Percentiles rank a stretch among this genome's conserved stretches.
Evolutionary conservation across 352 stramenopile genomes (phyloP).

Genomic region (Phytophthora pini): DNA sequence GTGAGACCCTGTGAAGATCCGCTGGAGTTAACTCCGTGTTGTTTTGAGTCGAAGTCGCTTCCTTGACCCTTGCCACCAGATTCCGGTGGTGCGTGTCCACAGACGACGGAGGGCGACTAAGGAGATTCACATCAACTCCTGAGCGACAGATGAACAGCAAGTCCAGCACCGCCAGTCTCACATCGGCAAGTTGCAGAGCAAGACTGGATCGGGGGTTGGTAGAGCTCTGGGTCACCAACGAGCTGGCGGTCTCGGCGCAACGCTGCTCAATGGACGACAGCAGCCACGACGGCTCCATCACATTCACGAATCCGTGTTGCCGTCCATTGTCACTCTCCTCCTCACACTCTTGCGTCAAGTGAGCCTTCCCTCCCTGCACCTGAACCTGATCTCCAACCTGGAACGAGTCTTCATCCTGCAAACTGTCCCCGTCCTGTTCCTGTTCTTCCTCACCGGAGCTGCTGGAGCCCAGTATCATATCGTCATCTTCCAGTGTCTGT

Average conservation of each 20-base stretch:
- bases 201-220: constrained; percentile 21
- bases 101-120: constrained; percentile 50
- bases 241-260: constrained; percentile 46
- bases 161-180: constrained; percentile 67
- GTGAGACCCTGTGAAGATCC: constrained; percentile 44
- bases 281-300: constrained; percentile 80
- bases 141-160: constrained; percentile 71
- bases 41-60: constrained; percentile 9
- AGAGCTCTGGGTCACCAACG: constrained; percentile 30
- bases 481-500: not conserved
- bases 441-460: constrained; percentile 2
- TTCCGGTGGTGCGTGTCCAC: constrained; percentile 49
- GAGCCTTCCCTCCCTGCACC: not conserved
- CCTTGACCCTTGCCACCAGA: constrained; percentile 45
- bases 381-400: not conserved
- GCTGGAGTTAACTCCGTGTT: constrained; percentile 23
- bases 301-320: constrained; percentile 65
- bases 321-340: constrained; percentile 10
- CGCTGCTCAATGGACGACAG: constrained; percentile 74
- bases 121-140: constrained; percentile 58
- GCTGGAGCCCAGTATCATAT: not conserved
- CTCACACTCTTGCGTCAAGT: constrained; percentile 13
- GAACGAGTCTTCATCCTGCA: too few relatives aligned
- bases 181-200: constrained; percentile 44
- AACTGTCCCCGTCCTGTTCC: not conserved